Conservation (phyloP, 163 green algal species). For the Trebouxia gelatinosa region DNA sequence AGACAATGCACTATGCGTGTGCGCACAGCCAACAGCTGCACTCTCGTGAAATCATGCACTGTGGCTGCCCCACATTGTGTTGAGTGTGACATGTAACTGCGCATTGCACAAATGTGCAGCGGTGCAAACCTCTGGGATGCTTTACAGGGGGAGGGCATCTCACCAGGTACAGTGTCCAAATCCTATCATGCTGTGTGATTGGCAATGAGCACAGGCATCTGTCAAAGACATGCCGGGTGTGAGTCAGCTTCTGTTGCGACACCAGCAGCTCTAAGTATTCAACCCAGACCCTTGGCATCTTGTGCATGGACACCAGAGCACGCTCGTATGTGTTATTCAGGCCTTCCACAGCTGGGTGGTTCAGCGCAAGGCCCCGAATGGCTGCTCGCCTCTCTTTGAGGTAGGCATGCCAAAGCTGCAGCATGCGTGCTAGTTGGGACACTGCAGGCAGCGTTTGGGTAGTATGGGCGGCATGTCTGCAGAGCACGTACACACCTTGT, state of each 20-base stretch:
- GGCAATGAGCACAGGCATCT: slow-evolving; percentile 87
- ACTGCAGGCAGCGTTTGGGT: no score
- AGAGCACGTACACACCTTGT: slow-evolving; percentile 98
- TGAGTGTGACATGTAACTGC: no score
- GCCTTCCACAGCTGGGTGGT: slow-evolving; percentile 47
- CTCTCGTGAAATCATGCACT: neutral
- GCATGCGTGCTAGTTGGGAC: no score
- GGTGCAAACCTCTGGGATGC: no score
- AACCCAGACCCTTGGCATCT: slow-evolving; percentile 96
- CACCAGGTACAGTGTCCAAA: slow-evolving; percentile 95
- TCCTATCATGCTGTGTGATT: slow-evolving; percentile 95
- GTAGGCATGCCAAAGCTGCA: slow-evolving; percentile 93
- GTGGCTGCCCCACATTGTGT: no score
- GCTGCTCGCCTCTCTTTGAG: slow-evolving; percentile 73
- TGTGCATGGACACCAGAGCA: slow-evolving; percentile 96
- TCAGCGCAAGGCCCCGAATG: slow-evolving; percentile 60
- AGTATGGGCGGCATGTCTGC: no score
- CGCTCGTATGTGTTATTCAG: slow-evolving; percentile 95
- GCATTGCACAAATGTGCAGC: no score
- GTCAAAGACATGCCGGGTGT: slow-evolving; percentile 81
- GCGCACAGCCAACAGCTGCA: no score
- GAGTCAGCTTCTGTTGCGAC: slow-evolving; percentile 75
- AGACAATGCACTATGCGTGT: no score
- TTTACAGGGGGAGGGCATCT: no score
- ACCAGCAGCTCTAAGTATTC: slow-evolving; percentile 90